Percentiles rank a stretch among this genome's conserved stretches.
Conservation (phyloP, 768 basidiomycete species). For the Zangia roseola region DNA sequence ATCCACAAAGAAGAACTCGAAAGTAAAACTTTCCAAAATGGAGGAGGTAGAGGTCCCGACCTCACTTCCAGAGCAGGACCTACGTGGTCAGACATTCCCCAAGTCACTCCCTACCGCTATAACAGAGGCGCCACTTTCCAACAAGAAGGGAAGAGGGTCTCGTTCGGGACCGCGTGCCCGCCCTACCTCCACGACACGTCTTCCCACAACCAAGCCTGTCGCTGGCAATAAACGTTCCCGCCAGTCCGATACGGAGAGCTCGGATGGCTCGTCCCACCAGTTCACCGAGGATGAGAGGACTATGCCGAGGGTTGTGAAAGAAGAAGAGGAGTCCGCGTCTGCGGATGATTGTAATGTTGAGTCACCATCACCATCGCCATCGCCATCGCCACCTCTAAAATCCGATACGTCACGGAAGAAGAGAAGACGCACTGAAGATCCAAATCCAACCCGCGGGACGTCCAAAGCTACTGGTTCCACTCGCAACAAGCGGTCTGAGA, state of each 20-base stretch:
- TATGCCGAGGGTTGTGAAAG: slow-evolving; percentile 16
- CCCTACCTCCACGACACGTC: slow-evolving; percentile 1
- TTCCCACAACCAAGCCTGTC: slow-evolving; percentile 5
- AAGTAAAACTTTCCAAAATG: slow-evolving; percentile 11
- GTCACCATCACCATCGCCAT: slow-evolving; percentile 25
- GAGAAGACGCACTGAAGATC: slow-evolving; percentile 41
- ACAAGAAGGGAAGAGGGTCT: slow-evolving; percentile 3
- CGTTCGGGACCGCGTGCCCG: slow-evolving; percentile 1
- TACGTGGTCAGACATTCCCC: slow-evolving; percentile 10
- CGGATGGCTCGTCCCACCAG: slow-evolving; percentile 13
- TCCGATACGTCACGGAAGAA: slow-evolving; percentile 38
- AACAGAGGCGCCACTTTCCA: slow-evolving; percentile 4
- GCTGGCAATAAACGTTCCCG: slow-evolving; percentile 20
- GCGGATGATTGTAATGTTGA: slow-evolving; percentile 40
- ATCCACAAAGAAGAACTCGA: slow-evolving; percentile 10
- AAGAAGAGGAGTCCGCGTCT: slow-evolving; percentile 41
- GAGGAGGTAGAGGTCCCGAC: slow-evolving; percentile 50
- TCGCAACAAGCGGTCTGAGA: slow-evolving; percentile 26
- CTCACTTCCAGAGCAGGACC: slow-evolving; percentile 58
- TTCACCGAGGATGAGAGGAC: slow-evolving; percentile 31
- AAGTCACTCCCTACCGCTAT: slow-evolving; percentile 6
- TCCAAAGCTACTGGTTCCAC: slow-evolving; percentile 27
- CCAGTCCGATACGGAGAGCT: slow-evolving; percentile 27
- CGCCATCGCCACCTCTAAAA: slow-evolving; percentile 25
- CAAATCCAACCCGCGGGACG: slow-evolving; percentile 21